A percentile compares a stretch with the other conserved stretches of the same genome.
Conservation (phyloP, 768 basidiomycete species). For the Tephrocybe sp. region DNA sequence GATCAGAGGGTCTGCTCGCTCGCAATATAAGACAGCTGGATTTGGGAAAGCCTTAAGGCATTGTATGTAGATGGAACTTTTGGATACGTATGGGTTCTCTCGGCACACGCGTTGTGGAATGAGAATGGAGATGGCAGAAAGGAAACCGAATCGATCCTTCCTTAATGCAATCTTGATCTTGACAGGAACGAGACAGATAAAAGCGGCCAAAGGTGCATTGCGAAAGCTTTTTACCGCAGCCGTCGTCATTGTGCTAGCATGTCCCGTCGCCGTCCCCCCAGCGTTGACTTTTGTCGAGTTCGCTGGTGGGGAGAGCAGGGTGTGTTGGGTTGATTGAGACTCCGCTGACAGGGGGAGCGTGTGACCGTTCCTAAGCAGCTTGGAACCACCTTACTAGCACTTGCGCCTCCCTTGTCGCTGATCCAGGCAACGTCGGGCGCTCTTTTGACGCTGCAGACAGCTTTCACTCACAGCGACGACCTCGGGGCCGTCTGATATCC, state of each 20-base stretch:
- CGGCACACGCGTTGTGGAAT: slow-evolving; percentile 15
- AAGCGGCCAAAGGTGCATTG: slow-evolving; percentile 1
- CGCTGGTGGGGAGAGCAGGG: too few relatives aligned
- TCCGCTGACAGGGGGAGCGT: slow-evolving; percentile 16
- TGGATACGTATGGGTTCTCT: slow-evolving; percentile 1
- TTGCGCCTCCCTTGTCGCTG: slow-evolving; percentile 9
- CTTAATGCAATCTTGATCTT: slow-evolving; percentile 12
- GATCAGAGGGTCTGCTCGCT: neutral
- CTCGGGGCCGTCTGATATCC: neutral
- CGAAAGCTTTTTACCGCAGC: neutral
- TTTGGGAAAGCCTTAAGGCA: neutral
- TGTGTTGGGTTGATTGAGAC: slow-evolving; percentile 10
- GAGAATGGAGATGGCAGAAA: slow-evolving; percentile 12
- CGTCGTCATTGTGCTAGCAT: neutral
- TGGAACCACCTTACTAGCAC: slow-evolving; percentile 8
- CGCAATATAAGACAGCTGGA: neutral
- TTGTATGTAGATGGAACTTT: neutral
- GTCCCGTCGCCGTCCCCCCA: neutral
- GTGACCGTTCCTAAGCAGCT: slow-evolving; percentile 15
- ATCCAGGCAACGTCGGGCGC: slow-evolving; percentile 4
- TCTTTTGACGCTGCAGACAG: neutral
- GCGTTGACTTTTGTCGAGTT: neutral
- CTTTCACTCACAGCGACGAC: neutral
- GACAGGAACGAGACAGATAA: slow-evolving; percentile 8
- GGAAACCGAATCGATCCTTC: slow-evolving; percentile 17